These are phyloP conservation scores for Leccinellum luteum DNA, from an alignment of 768 basidiomycete genomes.

Conservation along the genomic window DNA sequence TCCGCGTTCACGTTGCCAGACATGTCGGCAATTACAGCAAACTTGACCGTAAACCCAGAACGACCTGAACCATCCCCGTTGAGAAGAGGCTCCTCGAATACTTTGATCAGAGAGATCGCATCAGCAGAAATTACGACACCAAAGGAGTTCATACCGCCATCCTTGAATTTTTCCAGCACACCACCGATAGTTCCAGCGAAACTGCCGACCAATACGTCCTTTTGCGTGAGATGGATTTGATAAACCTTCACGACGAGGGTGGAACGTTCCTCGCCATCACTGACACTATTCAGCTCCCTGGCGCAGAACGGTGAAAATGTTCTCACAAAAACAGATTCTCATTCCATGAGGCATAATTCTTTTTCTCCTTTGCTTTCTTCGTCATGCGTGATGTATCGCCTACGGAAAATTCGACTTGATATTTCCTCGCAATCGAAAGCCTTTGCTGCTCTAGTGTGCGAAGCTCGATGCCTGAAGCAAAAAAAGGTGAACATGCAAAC, in stretches of 20 bases:
- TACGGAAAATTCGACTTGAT: not conserved
- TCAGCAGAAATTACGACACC: not conserved
- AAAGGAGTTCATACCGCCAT: not conserved
- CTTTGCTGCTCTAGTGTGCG: not conserved
- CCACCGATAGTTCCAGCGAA: not conserved
- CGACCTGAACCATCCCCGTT: not conserved
- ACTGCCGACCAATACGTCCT: not conserved
- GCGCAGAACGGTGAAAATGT: no score
- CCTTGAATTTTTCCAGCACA: not conserved
- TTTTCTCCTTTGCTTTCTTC: no score
- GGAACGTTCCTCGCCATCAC: no score
- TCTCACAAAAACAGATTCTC: no score
- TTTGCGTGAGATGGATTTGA: no score
- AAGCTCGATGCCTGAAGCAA: not conserved
- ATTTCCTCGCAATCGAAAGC: not conserved
- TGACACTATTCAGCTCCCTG: no score
- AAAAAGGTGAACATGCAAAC: not conserved
- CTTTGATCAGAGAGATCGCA: not conserved
- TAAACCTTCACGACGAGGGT: no score
- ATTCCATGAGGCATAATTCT: no score
- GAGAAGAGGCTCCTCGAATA: not conserved
- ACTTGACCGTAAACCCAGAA: not conserved
- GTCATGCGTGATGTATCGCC: no score
- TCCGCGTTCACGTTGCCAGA: not conserved
- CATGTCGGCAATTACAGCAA: not conserved